A percentile compares a stretch with the other conserved stretches of the same genome.
These are phyloP conservation scores for Euphorbia celastroides DNA, from an alignment of 441 rosid genomes.

Conservation along the genomic window DNA sequence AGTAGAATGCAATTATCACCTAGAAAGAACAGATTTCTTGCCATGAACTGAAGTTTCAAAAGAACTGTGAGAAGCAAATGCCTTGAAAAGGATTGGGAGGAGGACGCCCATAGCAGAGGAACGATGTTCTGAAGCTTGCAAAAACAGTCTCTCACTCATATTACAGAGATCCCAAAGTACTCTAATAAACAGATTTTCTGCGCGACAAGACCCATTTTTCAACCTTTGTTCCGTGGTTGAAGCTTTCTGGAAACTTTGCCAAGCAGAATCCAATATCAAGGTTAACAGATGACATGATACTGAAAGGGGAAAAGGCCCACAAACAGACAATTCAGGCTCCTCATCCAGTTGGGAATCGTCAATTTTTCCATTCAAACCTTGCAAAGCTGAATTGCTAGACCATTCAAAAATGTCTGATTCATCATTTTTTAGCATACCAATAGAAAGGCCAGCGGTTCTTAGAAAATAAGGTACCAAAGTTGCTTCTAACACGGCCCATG, in stretches of 20 bases:
- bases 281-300: constrained; percentile 62
- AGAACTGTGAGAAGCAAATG: constrained; percentile 37
- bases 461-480: constrained; percentile 71
- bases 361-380: constrained; percentile 21
- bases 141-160: constrained; percentile 58
- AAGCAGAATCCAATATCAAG: constrained; percentile 53
- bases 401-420: constrained; percentile 43
- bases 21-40: constrained; percentile 35
- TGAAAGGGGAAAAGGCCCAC: constrained; percentile 49
- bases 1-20: constrained; percentile 36
- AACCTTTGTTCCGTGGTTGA: constrained; percentile 21
- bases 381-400: constrained; percentile 28
- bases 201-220: constrained; percentile 28
- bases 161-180: constrained; percentile 72
- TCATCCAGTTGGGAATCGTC: constrained; percentile 25
- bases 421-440: constrained; percentile 43
- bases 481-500: constrained; percentile 56
- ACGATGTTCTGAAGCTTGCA: constrained; percentile 64
- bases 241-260: constrained; percentile 33
- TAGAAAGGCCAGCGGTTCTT: constrained; percentile 52
- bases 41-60: constrained; percentile 41
- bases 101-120: constrained; percentile 68
- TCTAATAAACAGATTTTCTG: constrained; percentile 38
- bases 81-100: constrained; percentile 66
- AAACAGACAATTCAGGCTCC: constrained; percentile 26